Evolutionary conservation across 2,329 filamentous ascomycete species (phyloP).

Genomic region (Hypoxylon sp.): DNA sequence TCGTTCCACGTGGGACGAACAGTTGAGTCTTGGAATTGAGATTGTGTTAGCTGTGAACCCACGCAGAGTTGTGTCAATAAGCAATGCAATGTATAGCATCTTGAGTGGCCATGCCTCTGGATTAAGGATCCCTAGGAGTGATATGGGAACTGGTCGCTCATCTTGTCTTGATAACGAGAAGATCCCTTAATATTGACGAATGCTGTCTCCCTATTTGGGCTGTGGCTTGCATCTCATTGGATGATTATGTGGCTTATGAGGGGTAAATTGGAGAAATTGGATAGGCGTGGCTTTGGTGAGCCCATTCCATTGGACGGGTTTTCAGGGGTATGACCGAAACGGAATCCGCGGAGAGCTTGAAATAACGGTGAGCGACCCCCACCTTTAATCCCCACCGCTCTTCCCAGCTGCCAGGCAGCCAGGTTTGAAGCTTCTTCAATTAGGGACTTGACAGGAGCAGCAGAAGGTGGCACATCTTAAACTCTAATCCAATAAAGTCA

Average conservation of each 20-base stretch:
- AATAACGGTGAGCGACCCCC: slow-evolving; percentile 24
- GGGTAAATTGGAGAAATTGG: slow-evolving; percentile 17
- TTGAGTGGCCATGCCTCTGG: neutral
- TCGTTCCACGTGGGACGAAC: slow-evolving; percentile 12
- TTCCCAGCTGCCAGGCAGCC: slow-evolving; percentile 10
- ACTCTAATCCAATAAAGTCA: slow-evolving; percentile 15
- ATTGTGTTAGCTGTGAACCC: neutral
- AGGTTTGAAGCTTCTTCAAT: slow-evolving; percentile 15
- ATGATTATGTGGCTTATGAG: slow-evolving; percentile 10
- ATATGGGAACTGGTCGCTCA: neutral
- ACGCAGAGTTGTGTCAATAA: neutral
- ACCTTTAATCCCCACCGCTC: slow-evolving; percentile 29
- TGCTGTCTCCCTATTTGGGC: neutral
- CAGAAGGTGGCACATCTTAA: slow-evolving; percentile 5
- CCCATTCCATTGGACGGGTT: slow-evolving; percentile 27
- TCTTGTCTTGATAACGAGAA: neutral
- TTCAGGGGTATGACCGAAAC: slow-evolving; percentile 29
- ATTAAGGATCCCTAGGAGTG: neutral
- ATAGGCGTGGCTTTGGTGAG: slow-evolving; percentile 20
- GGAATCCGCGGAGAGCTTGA: slow-evolving; percentile 24
- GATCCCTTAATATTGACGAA: neutral
- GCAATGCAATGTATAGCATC: neutral
- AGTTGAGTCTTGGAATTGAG: slow-evolving; percentile 8
- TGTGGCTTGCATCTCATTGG: slow-evolving; percentile 1
- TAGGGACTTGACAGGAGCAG: neutral